Evolutionary conservation across 176 grass and related monocot genomes (phyloP).

Genomic region (Oryza punctata): DNA sequence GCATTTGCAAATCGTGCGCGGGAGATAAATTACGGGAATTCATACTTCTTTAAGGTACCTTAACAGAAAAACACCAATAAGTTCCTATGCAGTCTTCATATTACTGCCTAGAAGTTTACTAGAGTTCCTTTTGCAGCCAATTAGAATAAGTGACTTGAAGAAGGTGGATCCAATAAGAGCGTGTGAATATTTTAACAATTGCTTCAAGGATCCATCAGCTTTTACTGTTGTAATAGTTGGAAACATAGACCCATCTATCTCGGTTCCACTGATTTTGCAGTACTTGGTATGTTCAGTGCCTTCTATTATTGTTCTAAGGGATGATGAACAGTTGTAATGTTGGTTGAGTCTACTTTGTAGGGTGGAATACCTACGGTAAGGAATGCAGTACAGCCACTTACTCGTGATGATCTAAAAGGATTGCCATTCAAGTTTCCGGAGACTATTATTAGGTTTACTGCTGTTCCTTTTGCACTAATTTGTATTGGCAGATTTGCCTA

Average conservation of each 20-base stretch:
- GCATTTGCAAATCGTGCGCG: constrained; percentile 91
- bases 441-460: constrained; percentile 78
- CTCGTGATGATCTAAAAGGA: constrained; percentile 94
- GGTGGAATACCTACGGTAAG: constrained; percentile 86
- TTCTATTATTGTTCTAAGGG: constrained; percentile 24
- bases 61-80: constrained; percentile 18
- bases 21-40: constrained; percentile 99
- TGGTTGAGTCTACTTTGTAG: constrained; percentile 48
- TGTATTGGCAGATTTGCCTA: constrained; percentile 19
- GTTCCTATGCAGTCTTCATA: constrained; percentile 20
- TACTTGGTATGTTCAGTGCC: constrained; percentile 73
- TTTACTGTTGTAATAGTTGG: constrained; percentile 95
- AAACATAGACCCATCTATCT: constrained; percentile 78
- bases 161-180: constrained; percentile 91
- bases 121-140: constrained; percentile 66
- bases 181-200: constrained; percentile 94
- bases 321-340: constrained; percentile 30
- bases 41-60: constrained; percentile 91
- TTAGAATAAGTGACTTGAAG: constrained; percentile 93
- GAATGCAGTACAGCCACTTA: constrained; percentile 69
- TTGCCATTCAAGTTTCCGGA: constrained; percentile 95
- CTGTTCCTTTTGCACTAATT: constrained; percentile 32
- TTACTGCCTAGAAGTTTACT: constrained; percentile 39
- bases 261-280: constrained; percentile 82
- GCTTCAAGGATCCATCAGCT: constrained; percentile 87